phyloP scores from a whole-genome alignment of 2,329 filamentous ascomycete genomes.

The Pseudogymnoascus sp. region DNA sequence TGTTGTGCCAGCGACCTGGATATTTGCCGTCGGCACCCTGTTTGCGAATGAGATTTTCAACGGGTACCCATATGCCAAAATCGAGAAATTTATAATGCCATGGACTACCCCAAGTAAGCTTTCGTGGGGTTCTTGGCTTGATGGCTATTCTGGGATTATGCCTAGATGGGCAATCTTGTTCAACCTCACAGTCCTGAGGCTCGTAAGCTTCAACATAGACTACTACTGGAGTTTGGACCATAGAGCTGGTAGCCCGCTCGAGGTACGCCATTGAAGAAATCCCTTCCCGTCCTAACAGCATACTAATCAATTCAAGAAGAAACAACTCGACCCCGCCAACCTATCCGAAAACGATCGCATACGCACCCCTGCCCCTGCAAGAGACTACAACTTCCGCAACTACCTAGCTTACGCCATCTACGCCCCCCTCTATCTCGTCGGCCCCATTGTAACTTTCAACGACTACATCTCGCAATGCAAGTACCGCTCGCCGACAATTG shows the following conservation, averaged over 20 bases:
- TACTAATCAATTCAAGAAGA: conserved; percentile 82
- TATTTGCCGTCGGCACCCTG: conserved; percentile 76
- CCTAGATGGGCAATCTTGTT: conserved; percentile 94
- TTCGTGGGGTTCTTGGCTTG: conserved; percentile 61
- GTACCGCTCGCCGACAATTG: conserved; percentile 64
- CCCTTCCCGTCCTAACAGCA: conserved; percentile 7
- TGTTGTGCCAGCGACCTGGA: conserved; percentile 73
- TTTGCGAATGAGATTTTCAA: conserved; percentile 82
- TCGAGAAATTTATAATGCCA: conserved; percentile 47
- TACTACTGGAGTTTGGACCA: conserved; percentile 82
- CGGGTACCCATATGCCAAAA: conserved; percentile 64
- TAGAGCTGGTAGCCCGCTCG: conserved; percentile 56
- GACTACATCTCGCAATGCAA: conserved; percentile 87
- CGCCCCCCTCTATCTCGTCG: conserved; percentile 83
- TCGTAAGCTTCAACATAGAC: conserved; percentile 96
- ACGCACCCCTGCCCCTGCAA: conserved; percentile 59
- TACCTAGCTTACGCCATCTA: conserved; percentile 88
- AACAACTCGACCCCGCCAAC: conserved; percentile 79
- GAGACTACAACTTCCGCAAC: conserved; percentile 73
- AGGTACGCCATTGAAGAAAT: conserved; percentile 52
- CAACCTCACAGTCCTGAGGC: conserved; percentile 84
- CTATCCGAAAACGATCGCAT: conserved; percentile 87
- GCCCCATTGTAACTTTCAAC: conserved; percentile 94
- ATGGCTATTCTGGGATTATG: conserved; percentile 75
- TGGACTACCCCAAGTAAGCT: conserved; percentile 11